phyloP scores from a whole-genome alignment of 495 filamentous ascomycete genomes.

The Penicillium diatomitis region DNA sequence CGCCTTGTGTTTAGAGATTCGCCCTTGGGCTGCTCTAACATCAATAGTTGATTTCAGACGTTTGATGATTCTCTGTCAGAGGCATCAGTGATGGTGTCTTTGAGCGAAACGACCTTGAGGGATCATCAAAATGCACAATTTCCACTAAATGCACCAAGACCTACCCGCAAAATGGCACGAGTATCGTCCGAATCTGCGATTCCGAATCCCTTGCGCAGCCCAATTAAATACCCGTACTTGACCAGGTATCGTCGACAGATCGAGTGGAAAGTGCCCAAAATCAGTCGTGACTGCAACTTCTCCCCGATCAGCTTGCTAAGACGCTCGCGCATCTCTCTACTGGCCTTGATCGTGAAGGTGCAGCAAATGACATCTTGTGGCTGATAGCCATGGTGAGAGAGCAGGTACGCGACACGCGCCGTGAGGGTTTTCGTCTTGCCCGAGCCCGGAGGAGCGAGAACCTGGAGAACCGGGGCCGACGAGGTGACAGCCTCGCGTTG shows the following conservation, averaged over 20 bases:
- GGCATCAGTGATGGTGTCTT: not conserved
- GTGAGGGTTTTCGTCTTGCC: conserved; percentile 98
- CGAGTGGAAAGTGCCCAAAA: conserved; percentile 94
- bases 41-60: conserved; percentile 60
- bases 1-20: conserved; percentile 84
- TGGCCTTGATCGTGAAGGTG: conserved; percentile 96
- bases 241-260: conserved; percentile 81
- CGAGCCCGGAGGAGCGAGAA: conserved; percentile 78
- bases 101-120: no score
- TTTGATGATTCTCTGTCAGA: conserved; percentile 63
- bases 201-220: conserved; percentile 72
- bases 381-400: conserved; percentile 63
- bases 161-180: conserved; percentile 53
- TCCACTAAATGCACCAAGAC: not conserved
- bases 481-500: conserved; percentile 83
- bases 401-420: conserved; percentile 87
- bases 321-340: conserved; percentile 89
- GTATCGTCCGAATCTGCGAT: conserved; percentile 88
- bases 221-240: conserved; percentile 79
- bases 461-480: conserved; percentile 68
- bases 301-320: conserved; percentile 71
- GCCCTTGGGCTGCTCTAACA: conserved; percentile 52
- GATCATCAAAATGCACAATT: no score
- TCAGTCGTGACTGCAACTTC: conserved; percentile 64
- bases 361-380: conserved; percentile 94